phyloP scores from a whole-genome alignment of 2,329 filamentous ascomycete species.

The Penicillium sp. region DNA sequence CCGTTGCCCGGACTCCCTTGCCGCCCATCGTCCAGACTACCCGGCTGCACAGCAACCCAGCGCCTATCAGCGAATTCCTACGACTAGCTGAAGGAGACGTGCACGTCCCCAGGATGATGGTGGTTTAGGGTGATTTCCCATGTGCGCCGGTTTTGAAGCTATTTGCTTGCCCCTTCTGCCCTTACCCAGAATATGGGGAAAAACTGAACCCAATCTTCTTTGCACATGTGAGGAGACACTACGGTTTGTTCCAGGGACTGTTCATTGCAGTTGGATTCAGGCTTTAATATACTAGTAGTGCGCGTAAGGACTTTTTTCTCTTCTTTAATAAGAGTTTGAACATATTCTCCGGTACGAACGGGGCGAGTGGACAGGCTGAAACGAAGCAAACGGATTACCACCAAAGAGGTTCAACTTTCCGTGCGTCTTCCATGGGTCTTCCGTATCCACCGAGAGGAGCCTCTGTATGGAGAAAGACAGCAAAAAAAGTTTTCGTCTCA shows the following conservation, averaged over 20 bases:
- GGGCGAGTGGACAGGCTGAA: background rate
- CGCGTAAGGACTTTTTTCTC: background rate
- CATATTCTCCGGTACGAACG: slow-evolving; percentile 2
- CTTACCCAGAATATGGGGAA: slow-evolving; percentile 12
- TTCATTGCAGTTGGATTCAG: background rate
- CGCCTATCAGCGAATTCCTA: slow-evolving; percentile 37
- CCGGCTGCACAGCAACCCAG: slow-evolving; percentile 36
- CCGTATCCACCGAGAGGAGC: slow-evolving; percentile 19
- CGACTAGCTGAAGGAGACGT: slow-evolving; percentile 29
- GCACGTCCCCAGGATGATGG: background rate
- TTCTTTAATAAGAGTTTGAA: too few species aligned
- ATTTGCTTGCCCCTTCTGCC: background rate
- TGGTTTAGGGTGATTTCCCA: slow-evolving; percentile 1
- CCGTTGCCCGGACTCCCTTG: slow-evolving; percentile 45
- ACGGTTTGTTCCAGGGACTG: background rate
- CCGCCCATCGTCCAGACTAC: slow-evolving; percentile 37
- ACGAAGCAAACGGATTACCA: slow-evolving; percentile 12
- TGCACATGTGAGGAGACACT: background rate
- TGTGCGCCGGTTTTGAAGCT: background rate
- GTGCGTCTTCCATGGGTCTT: slow-evolving; percentile 29
- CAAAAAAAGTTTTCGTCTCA: slow-evolving; percentile 14
- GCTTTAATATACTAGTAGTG: too few species aligned
- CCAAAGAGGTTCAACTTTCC: slow-evolving; percentile 10
- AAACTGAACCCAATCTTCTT: background rate
- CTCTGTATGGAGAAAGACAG: background rate